These are phyloP conservation scores for Blastomyces gilchristii DNA, from an alignment of 2,329 filamentous ascomycete genomes.

Conservation along the genomic window DNA sequence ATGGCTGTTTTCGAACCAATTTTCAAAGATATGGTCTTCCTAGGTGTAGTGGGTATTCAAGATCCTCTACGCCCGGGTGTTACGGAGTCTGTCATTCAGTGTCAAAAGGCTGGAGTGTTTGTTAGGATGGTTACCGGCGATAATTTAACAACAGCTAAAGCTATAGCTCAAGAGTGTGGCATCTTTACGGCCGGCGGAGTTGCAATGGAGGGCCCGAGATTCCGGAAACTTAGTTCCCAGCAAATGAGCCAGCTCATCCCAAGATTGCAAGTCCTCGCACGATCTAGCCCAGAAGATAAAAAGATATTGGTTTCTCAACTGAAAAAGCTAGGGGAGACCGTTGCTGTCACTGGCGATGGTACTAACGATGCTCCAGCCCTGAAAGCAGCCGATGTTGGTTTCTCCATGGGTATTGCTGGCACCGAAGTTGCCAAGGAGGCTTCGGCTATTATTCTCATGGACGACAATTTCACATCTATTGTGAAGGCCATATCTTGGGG, in stretches of 20 bases:
- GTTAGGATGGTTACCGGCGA: conserved; percentile 67
- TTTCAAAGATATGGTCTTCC: conserved; percentile 61
- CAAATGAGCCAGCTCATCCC: conserved; percentile 52
- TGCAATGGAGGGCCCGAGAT: conserved; percentile 59
- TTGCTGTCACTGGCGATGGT: conserved; percentile 55
- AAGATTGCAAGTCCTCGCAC: conserved; percentile 52
- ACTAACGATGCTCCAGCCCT: conserved; percentile 58
- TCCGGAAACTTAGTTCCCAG: conserved; percentile 50
- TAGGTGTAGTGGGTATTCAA: conserved; percentile 64
- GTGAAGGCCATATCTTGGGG: conserved; percentile 59
- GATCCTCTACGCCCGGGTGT: conserved; percentile 62
- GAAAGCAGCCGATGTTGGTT: conserved; percentile 56
- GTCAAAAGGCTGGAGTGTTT: conserved; percentile 57
- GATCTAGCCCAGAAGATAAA: conserved; percentile 58
- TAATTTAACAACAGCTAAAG: conserved; percentile 60
- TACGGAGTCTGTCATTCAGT: conserved; percentile 55
- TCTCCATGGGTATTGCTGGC: conserved; percentile 58
- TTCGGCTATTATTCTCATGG: conserved; percentile 56
- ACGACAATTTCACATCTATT: conserved; percentile 56
- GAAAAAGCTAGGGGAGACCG: conserved; percentile 51
- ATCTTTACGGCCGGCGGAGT: conserved; percentile 51
- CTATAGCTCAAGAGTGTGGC: conserved; percentile 63
- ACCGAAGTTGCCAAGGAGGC: conserved; percentile 60
- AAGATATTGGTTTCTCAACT: conserved; percentile 52
- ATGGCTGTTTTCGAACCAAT: conserved; percentile 57